Conservation (phyloP, 257 asterid species). For the Solanum corneliomulleri region DNA sequence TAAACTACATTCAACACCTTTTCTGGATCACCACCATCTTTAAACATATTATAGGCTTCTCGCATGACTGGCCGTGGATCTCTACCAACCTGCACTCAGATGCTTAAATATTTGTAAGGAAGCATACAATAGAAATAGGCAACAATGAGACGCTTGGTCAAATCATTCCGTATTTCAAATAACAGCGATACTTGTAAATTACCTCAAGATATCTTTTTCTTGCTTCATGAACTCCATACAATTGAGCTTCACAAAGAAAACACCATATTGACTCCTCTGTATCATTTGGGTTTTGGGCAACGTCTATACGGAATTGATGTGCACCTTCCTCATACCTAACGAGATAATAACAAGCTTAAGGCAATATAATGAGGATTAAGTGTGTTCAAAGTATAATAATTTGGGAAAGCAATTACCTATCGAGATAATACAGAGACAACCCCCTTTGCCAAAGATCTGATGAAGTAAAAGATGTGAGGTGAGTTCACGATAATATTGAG, state of each 20-base stretch:
- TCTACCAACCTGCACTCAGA: conserved; percentile 50
- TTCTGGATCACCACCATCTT: conserved; percentile 82
- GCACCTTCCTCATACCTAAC: conserved; percentile 80
- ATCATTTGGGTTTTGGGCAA: conserved; percentile 92
- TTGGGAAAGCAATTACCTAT: conserved; percentile 31
- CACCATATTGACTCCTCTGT: conserved; percentile 99
- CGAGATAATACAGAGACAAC: conserved; percentile 69
- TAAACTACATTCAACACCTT: conserved; percentile 32
- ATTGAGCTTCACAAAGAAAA: conserved; percentile 89
- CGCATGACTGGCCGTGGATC: conserved; percentile 82
- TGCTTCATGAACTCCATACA: conserved; percentile 77
- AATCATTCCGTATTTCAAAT: not conserved
- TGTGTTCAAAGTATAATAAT: not conserved
- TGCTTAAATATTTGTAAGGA: not conserved
- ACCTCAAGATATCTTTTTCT: conserved; percentile 62
- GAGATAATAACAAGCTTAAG: not conserved
- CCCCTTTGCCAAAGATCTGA: conserved; percentile 99
- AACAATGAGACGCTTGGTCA: not conserved
- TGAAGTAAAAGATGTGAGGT: conserved; percentile 1
- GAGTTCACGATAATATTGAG: not conserved
- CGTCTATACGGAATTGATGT: conserved; percentile 80
- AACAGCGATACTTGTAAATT: not conserved
- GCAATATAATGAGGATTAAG: not conserved
- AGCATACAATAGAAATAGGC: not conserved
- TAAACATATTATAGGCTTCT: conserved; percentile 62